Evolutionary conservation across 2,329 filamentous ascomycete genomes (phyloP), one percentile per base, ranked within the genome.

Genomic region (Colletotrichum liriopes): DNA sequence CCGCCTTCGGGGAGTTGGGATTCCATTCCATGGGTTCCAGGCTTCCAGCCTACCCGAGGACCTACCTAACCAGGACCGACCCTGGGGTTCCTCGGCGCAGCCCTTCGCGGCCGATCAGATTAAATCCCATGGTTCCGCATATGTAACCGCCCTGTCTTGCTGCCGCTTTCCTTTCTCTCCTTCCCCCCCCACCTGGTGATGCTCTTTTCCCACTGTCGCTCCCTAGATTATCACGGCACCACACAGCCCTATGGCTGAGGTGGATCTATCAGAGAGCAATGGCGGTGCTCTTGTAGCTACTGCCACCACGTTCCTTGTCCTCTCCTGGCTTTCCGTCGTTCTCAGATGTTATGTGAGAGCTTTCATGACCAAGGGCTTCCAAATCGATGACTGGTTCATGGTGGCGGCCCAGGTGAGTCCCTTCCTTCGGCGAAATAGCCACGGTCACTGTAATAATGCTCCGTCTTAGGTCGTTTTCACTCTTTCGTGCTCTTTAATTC

Each of bases 351-450:
- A 86, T 76, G 85, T 85, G 16, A 80, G 85, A 69, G 78, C 78
- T 6, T 78, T 82, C 29, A 76, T 87, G 73, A 86, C 83, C 72
- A 85, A 83, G 47, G 79, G 79, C 63, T 86, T 87, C 67, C 81
- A 86, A 75, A 72, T 79, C n/a, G 87, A 89, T 77, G 87, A 89
- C 79, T 88, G 86, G 86, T 79, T 88, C 73, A 88, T 89, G 86
- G 73, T 88, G 54, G 75, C 84, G 69, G 82, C 84, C 39, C 86
- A 86, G 80, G 86, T 87, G 78, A 9, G 81, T 69, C 20, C 16
- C 37, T 18, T 5, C 14, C 52, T 55, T 75, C 26, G 66, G 56
- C 12, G 12, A 66, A 64, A 18, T 32, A 7, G 9, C 41, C 26
- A 39, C 18, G 23, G 39, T 18, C 6, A 54, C 47, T 20, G 20